phyloP scores from a whole-genome alignment of 768 basidiomycete genomes.

The Gloeostereum incarnatum region DNA sequence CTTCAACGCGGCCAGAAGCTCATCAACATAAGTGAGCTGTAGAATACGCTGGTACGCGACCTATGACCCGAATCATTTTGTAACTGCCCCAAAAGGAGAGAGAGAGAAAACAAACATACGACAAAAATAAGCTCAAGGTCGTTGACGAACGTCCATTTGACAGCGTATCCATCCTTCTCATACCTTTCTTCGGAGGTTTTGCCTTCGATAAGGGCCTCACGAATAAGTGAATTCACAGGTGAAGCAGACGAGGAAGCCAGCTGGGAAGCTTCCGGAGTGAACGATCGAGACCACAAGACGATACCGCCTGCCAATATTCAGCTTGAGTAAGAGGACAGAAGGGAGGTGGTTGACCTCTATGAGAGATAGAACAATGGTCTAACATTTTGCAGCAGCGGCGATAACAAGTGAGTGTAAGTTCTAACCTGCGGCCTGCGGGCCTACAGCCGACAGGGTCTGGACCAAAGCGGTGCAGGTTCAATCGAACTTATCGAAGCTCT shows the following conservation, averaged over 20 bases:
- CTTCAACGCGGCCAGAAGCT: constrained; percentile 74
- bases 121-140: constrained; percentile 96
- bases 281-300: constrained; percentile 91
- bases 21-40: constrained; percentile 89
- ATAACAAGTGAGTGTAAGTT: no score
- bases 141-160: constrained; percentile 93
- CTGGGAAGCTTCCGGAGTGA: constrained; percentile 77
- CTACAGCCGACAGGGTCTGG: no score
- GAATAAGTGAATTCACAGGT: constrained; percentile 82
- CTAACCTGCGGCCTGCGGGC: no score
- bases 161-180: constrained; percentile 90
- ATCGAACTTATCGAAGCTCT: no score
- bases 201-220: constrained; percentile 89
- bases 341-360: constrained; percentile 53
- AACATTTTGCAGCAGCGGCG: constrained; percentile 66
- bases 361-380: constrained; percentile 93
- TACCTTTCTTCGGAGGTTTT: constrained; percentile 74
- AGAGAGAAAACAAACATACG: constrained; percentile 34
- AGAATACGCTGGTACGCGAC: constrained; percentile 96
- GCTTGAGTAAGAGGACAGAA: constrained; percentile 1
- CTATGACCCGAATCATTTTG: constrained; percentile 26
- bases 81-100: no score
- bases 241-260: constrained; percentile 64
- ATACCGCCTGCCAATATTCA: constrained; percentile 57
- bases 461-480: no score